Percentiles rank a stretch among this genome's conserved stretches.
These are phyloP conservation scores for Strobilomyces confusus DNA, from an alignment of 768 basidiomycete genomes.

Conservation along the genomic window DNA sequence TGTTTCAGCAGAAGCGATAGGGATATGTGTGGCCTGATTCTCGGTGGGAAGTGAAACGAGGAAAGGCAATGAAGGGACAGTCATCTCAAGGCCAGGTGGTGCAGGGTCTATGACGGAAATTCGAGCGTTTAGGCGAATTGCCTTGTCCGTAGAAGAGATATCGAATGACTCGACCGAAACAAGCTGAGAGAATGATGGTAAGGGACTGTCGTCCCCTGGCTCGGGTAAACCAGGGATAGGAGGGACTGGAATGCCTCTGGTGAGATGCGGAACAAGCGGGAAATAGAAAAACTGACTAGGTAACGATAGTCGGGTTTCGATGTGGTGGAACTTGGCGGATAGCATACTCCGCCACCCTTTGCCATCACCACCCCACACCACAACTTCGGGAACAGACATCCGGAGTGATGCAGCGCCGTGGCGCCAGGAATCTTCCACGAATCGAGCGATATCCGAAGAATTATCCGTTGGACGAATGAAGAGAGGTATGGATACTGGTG, in stretches of 20 bases:
- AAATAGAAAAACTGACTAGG: conserved; percentile 43
- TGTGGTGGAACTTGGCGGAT: conserved; percentile 38
- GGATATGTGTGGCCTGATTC: conserved; percentile 27
- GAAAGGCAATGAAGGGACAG: conserved; percentile 60
- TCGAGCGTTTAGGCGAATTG: conserved; percentile 44
- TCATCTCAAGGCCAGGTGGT: conserved; percentile 46
- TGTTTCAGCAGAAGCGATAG: conserved; percentile 53
- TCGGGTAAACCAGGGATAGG: conserved; percentile 60
- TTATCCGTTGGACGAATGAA: conserved; percentile 53
- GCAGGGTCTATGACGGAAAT: conserved; percentile 59
- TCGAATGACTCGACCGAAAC: conserved; percentile 58
- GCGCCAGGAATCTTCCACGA: conserved; percentile 57
- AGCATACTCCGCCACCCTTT: conserved; percentile 45
- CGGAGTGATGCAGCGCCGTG: conserved; percentile 44
- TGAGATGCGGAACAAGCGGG: neutral
- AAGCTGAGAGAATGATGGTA: conserved; percentile 56
- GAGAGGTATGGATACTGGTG: conserved; percentile 47
- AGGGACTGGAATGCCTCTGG: conserved; percentile 46
- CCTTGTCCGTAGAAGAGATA: conserved; percentile 33
- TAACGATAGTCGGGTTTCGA: conserved; percentile 45
- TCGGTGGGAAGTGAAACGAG: conserved; percentile 45
- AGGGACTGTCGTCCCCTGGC: conserved; percentile 46
- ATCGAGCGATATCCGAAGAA: conserved; percentile 42
- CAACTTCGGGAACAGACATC: conserved; percentile 40
- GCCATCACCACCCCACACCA: conserved; percentile 50